Conservation (phyloP, 495 filamentous ascomycete species). For the Hypoxylon trugodes region DNA sequence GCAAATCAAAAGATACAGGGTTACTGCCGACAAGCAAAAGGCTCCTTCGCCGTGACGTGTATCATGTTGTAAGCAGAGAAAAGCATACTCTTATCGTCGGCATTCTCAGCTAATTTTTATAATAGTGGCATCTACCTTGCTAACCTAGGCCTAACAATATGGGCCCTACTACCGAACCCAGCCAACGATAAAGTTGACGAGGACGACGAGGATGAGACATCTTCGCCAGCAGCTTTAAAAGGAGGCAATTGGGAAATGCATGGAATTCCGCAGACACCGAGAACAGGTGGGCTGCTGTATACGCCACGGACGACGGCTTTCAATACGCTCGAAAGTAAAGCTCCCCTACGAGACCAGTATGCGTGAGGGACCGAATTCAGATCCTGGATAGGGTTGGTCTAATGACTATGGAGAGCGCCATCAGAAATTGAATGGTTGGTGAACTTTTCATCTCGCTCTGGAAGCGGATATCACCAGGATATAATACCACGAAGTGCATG, state of each 20-base stretch:
- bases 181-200: slow-evolving; percentile 51
- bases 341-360: slow-evolving; percentile 49
- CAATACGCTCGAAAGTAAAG: slow-evolving; percentile 60
- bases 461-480: slow-evolving; percentile 26
- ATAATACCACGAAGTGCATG: slow-evolving; percentile 8
- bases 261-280: slow-evolving; percentile 44
- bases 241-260: slow-evolving; percentile 54
- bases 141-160: slow-evolving; percentile 64
- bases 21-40: slow-evolving; percentile 81
- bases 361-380: background rate
- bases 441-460: slow-evolving; percentile 32
- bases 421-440: slow-evolving; percentile 5
- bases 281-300: slow-evolving; percentile 48
- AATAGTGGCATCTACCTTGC: slow-evolving; percentile 62
- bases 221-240: slow-evolving; percentile 40
- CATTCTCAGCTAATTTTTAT: background rate
- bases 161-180: slow-evolving; percentile 68
- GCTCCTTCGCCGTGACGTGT: slow-evolving; percentile 73
- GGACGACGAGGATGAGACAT: slow-evolving; percentile 44
- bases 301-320: slow-evolving; percentile 65
- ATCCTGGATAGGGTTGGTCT: background rate
- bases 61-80: slow-evolving; percentile 71
- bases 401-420: slow-evolving; percentile 10
- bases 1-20: slow-evolving; percentile 59
- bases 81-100: background rate